These are phyloP conservation scores for Aspergillus incahuasiensis DNA, from an alignment of 495 filamentous ascomycete genomes.

Conservation along the genomic window DNA sequence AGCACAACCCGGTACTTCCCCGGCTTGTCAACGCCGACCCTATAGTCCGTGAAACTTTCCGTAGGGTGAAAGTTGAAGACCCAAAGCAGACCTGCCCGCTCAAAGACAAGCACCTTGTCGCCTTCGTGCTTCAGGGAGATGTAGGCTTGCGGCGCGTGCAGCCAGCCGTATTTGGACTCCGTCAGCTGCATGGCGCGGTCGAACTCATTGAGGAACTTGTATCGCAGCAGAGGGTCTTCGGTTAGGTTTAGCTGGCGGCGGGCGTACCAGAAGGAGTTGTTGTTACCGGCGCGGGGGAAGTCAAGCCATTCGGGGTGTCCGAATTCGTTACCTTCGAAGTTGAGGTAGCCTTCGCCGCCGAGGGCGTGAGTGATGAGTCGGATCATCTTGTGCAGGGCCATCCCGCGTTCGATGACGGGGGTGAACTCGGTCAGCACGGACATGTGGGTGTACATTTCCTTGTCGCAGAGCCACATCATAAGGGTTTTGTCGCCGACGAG, in stretches of 20 bases:
- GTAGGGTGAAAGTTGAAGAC: slow-evolving; percentile 94
- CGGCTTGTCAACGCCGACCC: slow-evolving; percentile 76
- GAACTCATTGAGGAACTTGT: slow-evolving; percentile 91
- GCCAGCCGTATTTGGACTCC: slow-evolving; percentile 89
- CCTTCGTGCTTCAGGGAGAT: slow-evolving; percentile 89
- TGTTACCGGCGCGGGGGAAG: slow-evolving; percentile 91
- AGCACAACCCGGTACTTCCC: slow-evolving; percentile 89
- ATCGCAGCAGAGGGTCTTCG: slow-evolving; percentile 79
- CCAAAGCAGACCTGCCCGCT: slow-evolving; percentile 84
- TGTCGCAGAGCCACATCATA: slow-evolving; percentile 97
- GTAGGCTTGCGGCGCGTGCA: slow-evolving; percentile 81
- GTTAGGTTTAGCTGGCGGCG: slow-evolving; percentile 91
- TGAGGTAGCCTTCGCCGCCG: slow-evolving; percentile 97
- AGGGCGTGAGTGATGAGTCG: slow-evolving; percentile 86
- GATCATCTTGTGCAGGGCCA: slow-evolving; percentile 95
- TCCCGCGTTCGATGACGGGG: slow-evolving; percentile 83
- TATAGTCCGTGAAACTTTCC: slow-evolving; percentile 87
- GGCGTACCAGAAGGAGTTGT: slow-evolving; percentile 96
- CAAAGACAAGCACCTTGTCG: slow-evolving; percentile 95
- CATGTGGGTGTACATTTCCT: slow-evolving; percentile 97
- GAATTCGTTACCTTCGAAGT: slow-evolving; percentile 98
- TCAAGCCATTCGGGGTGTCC: slow-evolving; percentile 99
- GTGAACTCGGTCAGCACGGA: slow-evolving; percentile 78
- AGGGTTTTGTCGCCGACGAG: slow-evolving; percentile 94
- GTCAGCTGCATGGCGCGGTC: slow-evolving; percentile 84